Evolutionary conservation across 2,329 filamentous ascomycete genomes (phyloP), one percentile per base, ranked within the genome.

Genomic region (Cladosporium sp.): DNA sequence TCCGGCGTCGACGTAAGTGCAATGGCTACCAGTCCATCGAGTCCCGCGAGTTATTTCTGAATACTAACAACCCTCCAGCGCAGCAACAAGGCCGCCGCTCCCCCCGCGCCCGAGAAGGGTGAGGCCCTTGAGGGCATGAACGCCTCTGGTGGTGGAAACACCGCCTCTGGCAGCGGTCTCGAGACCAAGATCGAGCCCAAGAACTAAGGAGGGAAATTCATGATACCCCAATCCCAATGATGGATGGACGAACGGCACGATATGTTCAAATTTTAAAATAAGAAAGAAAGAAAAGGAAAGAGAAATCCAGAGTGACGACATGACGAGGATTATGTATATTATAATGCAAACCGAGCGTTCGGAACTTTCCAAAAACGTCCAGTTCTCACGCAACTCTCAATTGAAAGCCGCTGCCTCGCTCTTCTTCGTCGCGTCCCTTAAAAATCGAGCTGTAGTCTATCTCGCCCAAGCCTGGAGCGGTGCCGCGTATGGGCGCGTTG

Each of bases 401-500:
- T 46, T 62, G 59, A 63, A 78, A 78, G 33, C 75, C 75, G 15
- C 67, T 73, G 4, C 75, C 74, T 48, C 63, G 70, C 60, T 73
- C 69, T 51, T 74, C 73, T 29, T 71, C 69, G 25, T 75, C 72
- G 48, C 71, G 62, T 9, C 67, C 70, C n/a, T 67, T 69, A 65
- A 78, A 78, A 4, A 78, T 67, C 1, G 70, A 69, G 53, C 73
- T 74, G 47, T 76, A 75, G 57, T 77, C 72, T 38, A 73, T 65
- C 43, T 71, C 72, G 52, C 67, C 65, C 39, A 62, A 32, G 1
- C 56, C 57, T 1, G 62, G 61, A 32, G 62, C 62, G 12, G 43
- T 82, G 0, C 90, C 91, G 27, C 92, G 76, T 33, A 79, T 80
- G 0, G 93, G 93, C 6, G 93, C 93, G 67, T 90, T 84, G 1